These are phyloP conservation scores for Grigorovia humatica DNA, from an alignment of 805 yeast genomes.

Conservation along the genomic window DNA sequence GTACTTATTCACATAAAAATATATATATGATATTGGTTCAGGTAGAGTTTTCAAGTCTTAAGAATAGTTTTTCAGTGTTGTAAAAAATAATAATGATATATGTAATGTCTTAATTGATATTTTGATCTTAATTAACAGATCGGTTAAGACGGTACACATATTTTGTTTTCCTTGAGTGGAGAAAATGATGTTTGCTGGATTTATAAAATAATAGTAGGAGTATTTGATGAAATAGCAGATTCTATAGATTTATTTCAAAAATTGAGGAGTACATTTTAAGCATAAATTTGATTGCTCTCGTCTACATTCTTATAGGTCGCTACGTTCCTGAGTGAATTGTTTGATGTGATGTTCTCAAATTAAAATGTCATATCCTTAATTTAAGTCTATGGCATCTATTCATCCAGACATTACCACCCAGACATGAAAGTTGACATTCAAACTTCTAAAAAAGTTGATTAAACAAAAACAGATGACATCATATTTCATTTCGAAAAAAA, in stretches of 20 bases:
- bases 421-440: neutral
- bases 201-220: neutral
- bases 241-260: neutral
- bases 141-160: no score
- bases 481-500: neutral
- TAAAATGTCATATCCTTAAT: neutral
- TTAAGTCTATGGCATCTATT: neutral
- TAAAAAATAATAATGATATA: no score
- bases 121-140: no score
- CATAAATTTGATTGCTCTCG: neutral
- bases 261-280: neutral
- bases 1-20: no score
- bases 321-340: neutral
- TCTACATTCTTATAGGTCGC: neutral
- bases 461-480: neutral
- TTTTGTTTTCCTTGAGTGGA: no score
- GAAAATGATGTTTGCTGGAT: neutral
- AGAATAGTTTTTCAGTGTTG: no score
- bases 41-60: no score
- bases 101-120: no score
- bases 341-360: neutral
- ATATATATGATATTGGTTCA: no score
- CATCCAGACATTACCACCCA: neutral
- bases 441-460: neutral
- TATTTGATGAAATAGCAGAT: neutral